These are phyloP conservation scores for Rhizopogon rudus DNA, from an alignment of 768 basidiomycete species.

Conservation along the genomic window DNA sequence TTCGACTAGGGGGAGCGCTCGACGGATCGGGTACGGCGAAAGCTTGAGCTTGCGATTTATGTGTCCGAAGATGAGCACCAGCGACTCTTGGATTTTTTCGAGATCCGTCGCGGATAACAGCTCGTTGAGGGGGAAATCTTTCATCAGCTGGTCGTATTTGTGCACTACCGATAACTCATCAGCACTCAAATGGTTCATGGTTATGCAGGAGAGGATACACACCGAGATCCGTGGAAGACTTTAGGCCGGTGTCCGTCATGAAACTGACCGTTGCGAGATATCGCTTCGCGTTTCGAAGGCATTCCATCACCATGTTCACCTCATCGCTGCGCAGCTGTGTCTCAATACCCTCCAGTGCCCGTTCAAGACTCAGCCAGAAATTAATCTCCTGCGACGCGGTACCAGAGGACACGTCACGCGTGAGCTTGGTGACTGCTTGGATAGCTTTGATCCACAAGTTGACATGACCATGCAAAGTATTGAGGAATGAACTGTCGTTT, in stretches of 20 bases:
- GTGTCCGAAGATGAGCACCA: slow-evolving; percentile 85
- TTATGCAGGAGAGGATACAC: slow-evolving; percentile 18
- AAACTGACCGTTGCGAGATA: slow-evolving; percentile 98
- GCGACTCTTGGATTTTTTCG: slow-evolving; percentile 88
- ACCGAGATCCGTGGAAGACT: slow-evolving; percentile 89
- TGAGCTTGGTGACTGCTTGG: slow-evolving; percentile 94
- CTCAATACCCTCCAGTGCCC: slow-evolving; percentile 91
- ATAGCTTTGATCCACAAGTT: slow-evolving; percentile 99
- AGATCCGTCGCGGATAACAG: slow-evolving; percentile 95
- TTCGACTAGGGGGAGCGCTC: slow-evolving; percentile 94
- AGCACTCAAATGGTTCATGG: neutral
- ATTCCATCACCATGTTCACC: slow-evolving; percentile 90
- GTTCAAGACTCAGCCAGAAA: slow-evolving; percentile 95
- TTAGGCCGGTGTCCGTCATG: slow-evolving; percentile 94
- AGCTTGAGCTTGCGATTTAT: slow-evolving; percentile 94
- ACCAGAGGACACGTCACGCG: slow-evolving; percentile 86
- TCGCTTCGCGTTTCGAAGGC: slow-evolving; percentile 90
- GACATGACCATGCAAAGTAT: slow-evolving; percentile 88
- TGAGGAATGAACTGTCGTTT: slow-evolving; percentile 88
- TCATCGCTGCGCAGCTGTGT: slow-evolving; percentile 87
- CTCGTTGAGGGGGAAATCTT: slow-evolving; percentile 97
- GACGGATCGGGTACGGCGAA: slow-evolving; percentile 94
- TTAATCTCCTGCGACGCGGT: slow-evolving; percentile 99
- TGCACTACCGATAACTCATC: slow-evolving; percentile 51
- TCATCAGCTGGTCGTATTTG: slow-evolving; percentile 98